phyloP scores from a whole-genome alignment of 768 basidiomycete species.

The Flagelloscypha sp. region DNA sequence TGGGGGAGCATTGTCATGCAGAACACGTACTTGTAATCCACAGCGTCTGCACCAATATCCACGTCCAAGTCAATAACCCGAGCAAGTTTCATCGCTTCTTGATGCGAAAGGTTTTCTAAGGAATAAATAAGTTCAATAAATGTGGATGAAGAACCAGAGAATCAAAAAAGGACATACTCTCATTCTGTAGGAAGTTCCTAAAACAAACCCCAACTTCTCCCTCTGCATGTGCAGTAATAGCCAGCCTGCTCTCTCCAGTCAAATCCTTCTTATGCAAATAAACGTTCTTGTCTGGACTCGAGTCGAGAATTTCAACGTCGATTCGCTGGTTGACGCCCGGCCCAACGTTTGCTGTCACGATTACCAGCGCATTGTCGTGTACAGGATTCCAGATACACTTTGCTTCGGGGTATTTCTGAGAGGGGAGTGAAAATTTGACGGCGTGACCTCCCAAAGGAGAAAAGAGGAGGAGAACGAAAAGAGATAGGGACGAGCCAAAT shows the following conservation, averaged over 20 bases:
- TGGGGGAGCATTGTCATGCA: not conserved
- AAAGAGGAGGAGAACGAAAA: not conserved
- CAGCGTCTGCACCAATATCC: constrained; percentile 96
- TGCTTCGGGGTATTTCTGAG: constrained; percentile 60
- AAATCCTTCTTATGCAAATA: constrained; percentile 87
- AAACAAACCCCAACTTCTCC: constrained; percentile 97
- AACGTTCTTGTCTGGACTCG: constrained; percentile 73
- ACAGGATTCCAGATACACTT: constrained; percentile 97
- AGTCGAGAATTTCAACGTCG: constrained; percentile 93
- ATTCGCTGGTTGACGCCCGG: constrained; percentile 70
- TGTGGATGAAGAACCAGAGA: too few relatives aligned
- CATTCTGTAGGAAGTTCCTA: constrained; percentile 65
- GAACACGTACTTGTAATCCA: constrained; percentile 91
- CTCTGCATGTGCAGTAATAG: constrained; percentile 87
- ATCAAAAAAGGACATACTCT: constrained; percentile 43
- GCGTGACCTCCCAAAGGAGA: constrained; percentile 24
- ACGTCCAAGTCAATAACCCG: constrained; percentile 88
- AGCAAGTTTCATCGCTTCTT: constrained; percentile 40
- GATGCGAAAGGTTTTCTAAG: constrained; percentile 39
- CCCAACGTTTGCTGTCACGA: constrained; percentile 91
- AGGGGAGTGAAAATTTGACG: constrained; percentile 79
- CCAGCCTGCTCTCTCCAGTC: constrained; percentile 85
- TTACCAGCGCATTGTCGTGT: constrained; percentile 79
- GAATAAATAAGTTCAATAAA: constrained; percentile 1
- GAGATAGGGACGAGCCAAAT: too few relatives aligned